These are phyloP conservation scores for Fraxinus ornus DNA, from an alignment of 305 asterid species.

Conservation along the genomic window DNA sequence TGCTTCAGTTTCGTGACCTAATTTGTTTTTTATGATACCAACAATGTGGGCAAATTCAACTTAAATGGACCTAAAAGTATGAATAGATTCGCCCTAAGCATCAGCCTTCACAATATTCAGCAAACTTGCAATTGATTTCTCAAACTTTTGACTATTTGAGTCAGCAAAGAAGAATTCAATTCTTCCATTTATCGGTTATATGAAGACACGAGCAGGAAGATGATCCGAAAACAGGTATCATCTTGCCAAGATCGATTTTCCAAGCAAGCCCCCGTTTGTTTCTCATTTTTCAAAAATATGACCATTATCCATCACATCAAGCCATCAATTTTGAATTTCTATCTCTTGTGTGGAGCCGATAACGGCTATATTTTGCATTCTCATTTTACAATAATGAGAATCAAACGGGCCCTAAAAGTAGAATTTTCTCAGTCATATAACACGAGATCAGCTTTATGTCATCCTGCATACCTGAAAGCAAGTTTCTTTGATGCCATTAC, in stretches of 20 bases:
- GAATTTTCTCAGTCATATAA: constrained; percentile 13
- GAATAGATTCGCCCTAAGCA: constrained; percentile 7
- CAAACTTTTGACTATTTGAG: constrained; percentile 18
- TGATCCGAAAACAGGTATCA: not conserved
- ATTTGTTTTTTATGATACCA: constrained; percentile 8
- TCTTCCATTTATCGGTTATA: not conserved
- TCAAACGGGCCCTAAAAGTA: not conserved
- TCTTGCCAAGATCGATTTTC: not conserved
- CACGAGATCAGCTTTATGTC: constrained; percentile 4
- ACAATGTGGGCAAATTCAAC: not conserved
- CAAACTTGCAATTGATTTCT: constrained; percentile 1
- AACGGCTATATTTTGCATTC: too few species aligned
- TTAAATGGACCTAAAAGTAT: constrained; percentile 14
- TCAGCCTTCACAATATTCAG: constrained; percentile 15
- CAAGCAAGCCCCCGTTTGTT: not conserved
- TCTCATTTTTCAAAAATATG: too few species aligned
- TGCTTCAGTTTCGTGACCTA: constrained; percentile 13
- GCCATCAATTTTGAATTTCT: too few species aligned
- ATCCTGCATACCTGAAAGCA: constrained; percentile 82
- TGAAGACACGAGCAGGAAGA: not conserved
- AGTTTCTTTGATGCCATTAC: constrained; percentile 98
- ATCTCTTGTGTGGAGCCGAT: too few species aligned
- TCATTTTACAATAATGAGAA: too few species aligned
- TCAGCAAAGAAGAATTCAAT: constrained; percentile 5
- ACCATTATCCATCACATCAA: too few species aligned